Evolutionary conservation across 2,329 filamentous ascomycete species (phyloP).

Genomic region (Cladosporium colombiae): DNA sequence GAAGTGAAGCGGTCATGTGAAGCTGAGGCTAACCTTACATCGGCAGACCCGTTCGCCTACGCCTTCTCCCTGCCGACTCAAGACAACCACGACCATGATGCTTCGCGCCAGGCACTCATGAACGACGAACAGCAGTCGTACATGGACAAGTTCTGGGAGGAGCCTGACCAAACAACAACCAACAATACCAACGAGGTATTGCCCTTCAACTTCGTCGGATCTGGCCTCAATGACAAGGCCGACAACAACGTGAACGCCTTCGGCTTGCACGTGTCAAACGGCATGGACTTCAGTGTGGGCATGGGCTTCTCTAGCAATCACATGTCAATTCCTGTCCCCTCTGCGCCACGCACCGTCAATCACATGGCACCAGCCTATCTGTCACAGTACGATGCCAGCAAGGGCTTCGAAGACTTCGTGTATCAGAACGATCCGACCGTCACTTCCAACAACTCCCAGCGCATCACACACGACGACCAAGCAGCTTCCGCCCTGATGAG

Average conservation of each 20-base stretch:
- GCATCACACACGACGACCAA: constrained; percentile 14
- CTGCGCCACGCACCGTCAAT: constrained; percentile 6
- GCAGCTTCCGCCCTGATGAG: constrained; percentile 12
- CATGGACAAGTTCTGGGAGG: constrained; percentile 14
- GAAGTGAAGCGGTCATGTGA: not conserved
- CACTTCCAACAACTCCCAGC: not conserved
- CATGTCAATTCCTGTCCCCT: constrained; percentile 10
- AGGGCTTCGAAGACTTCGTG: constrained; percentile 8
- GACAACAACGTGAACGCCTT: not conserved
- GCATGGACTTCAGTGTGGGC: constrained; percentile 1
- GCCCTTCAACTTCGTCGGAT: constrained; percentile 6
- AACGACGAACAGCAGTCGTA: constrained; percentile 10
- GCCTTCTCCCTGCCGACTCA: constrained; percentile 1
- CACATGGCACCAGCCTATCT: constrained; percentile 15
- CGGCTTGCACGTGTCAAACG: constrained; percentile 10
- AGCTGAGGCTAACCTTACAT: not conserved
- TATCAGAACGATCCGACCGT: not conserved
- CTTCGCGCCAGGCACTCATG: constrained; percentile 9
- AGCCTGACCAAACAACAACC: constrained; percentile 2
- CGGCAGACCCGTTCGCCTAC: constrained; percentile 14
- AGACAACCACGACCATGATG: constrained; percentile 2
- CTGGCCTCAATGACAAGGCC: constrained; percentile 7
- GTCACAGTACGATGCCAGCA: constrained; percentile 16
- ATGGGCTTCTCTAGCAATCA: not conserved
- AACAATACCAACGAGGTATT: constrained; percentile 7